Base-by-base conservation (phyloP, 1,284 basidiomycete genomes). In the Flammula alnicola region DNA sequence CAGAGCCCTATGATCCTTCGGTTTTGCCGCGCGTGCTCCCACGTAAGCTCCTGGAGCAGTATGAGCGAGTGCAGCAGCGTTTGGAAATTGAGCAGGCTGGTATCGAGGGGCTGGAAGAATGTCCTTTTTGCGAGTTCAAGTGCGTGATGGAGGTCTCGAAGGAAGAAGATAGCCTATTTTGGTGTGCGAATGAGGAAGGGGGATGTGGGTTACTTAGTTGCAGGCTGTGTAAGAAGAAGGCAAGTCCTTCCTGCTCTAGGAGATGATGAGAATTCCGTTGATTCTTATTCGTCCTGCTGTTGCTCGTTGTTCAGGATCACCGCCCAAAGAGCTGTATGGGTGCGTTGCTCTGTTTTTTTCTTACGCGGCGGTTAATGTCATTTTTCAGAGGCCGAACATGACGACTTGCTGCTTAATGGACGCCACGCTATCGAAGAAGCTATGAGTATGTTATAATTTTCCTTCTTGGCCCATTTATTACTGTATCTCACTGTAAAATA, bases 121-220 rank as follows among this genome's bases (percentile, higher is more conserved):
- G 92, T 63, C 92, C 93, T 2, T 89, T 86, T 57, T 95, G 92
- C 68, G 88, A 92, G 14, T 95, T 81, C 69, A 89, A 85, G 48
- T 83, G 83, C 49, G 83, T 92, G 20, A 88, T 93, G 47, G 91
- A 93, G 29, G 49, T 49, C n/a, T 50, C 55, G 36, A 88, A 87
- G 58, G 74, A 77, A 32, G 71, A 83, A 40, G 91, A 94, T 69
- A 89, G 84, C 65, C 71, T 94, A 29, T 90, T 94, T 63, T 69
- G 79, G 44, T 95, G 92, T 64, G 79, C 86, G 64, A 88, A 86
- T 52, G 74, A 78, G 26, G 84, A 81, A 2, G 93, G 90, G 53
- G 76, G 72, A 3, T 95, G 92, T 62, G 78, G 75, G 3, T 80
- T 80, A 19, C 79, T 93, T 6, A 90, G 83, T 51, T 95, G 92